Conservation (phyloP, 805 yeast species). For the Kodamaea lidongshanica region DNA sequence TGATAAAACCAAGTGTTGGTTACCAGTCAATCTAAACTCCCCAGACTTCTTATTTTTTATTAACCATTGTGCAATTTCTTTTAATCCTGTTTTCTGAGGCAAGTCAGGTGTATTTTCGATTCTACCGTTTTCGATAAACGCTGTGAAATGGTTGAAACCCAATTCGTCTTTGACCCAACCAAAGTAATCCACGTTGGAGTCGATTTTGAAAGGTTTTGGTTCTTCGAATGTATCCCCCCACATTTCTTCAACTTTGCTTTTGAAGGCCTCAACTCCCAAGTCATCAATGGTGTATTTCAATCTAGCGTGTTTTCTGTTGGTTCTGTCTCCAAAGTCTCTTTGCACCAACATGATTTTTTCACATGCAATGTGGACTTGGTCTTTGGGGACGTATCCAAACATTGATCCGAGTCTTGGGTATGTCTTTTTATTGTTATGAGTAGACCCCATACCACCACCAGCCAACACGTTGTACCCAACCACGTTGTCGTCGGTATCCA, state of each 20-base stretch:
- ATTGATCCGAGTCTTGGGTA: slow-evolving; percentile 91
- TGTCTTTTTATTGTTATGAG: slow-evolving; percentile 94
- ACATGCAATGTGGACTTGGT: slow-evolving; percentile 69
- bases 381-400: slow-evolving; percentile 69
- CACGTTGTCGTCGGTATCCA: slow-evolving; percentile 50
- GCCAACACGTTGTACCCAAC: slow-evolving; percentile 82
- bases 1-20: slow-evolving; percentile 82
- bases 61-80: slow-evolving; percentile 68
- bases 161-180: slow-evolving; percentile 90
- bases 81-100: slow-evolving; percentile 85
- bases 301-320: slow-evolving; percentile 95
- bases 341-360: slow-evolving; percentile 92
- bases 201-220: slow-evolving; percentile 67
- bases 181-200: slow-evolving; percentile 82
- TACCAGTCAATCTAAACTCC: slow-evolving; percentile 90
- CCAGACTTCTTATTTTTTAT: slow-evolving; percentile 52
- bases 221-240: slow-evolving; percentile 72
- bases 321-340: slow-evolving; percentile 91
- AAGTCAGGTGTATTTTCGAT: slow-evolving; percentile 86
- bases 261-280: slow-evolving; percentile 81
- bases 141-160: slow-evolving; percentile 83
- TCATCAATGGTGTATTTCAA: slow-evolving; percentile 95
- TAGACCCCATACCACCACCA: slow-evolving; percentile 99
- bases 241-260: slow-evolving; percentile 71
- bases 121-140: slow-evolving; percentile 94